Conservation (phyloP, 2,329 filamentous ascomycete genomes). For the Aplosporella prunicola region DNA sequence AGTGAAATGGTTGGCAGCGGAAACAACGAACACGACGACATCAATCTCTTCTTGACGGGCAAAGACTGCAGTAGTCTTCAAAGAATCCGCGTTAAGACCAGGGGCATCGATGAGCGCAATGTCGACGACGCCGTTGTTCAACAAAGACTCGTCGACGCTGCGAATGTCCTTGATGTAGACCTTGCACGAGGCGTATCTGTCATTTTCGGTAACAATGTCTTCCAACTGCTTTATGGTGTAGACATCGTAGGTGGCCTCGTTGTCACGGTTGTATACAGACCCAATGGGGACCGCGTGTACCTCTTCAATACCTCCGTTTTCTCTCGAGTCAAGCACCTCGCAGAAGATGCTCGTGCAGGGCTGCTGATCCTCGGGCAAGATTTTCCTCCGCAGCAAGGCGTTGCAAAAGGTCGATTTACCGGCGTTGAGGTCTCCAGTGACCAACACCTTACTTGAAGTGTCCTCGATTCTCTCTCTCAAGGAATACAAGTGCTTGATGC, state of each 20-base stretch:
- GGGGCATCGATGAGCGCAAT: conserved; percentile 96
- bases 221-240: conserved; percentile 71
- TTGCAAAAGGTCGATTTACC: conserved; percentile 99
- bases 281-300: conserved; percentile 90
- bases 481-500: conserved; percentile 78
- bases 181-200: conserved; percentile 88
- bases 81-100: conserved; percentile 87
- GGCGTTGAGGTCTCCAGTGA: conserved; percentile 92
- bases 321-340: conserved; percentile 84
- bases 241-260: conserved; percentile 90
- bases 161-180: conserved; percentile 89
- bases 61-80: conserved; percentile 95
- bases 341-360: conserved; percentile 98
- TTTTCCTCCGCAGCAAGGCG: conserved; percentile 82
- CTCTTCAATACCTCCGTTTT: conserved; percentile 86
- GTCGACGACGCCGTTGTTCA: conserved; percentile 96
- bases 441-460: conserved; percentile 89
- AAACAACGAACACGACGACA: conserved; percentile 96
- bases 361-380: conserved; percentile 93
- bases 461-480: conserved; percentile 93
- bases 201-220: conserved; percentile 80
- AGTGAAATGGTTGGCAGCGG: conserved; percentile 95
- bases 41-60: conserved; percentile 97
- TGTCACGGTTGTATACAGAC: conserved; percentile 69
- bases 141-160: conserved; percentile 79